Evolutionary conservation across 768 basidiomycete species (phyloP), one percentile per base, ranked within the genome.

Genomic region (Pisolithus albus): DNA sequence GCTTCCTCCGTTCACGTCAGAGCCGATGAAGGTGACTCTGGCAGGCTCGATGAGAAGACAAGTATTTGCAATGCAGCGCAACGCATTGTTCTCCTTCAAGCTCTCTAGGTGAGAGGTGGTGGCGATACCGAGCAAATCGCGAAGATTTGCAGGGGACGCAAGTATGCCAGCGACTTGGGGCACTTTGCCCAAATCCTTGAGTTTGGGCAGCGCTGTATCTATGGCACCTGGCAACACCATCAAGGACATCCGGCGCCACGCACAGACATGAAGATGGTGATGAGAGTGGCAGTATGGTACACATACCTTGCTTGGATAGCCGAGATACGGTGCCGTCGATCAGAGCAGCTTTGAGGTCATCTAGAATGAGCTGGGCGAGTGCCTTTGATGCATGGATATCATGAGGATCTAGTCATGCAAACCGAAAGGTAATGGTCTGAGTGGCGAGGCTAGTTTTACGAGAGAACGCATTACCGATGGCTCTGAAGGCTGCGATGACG

Each of bases 51-150:
- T 71, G 51, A 91, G 76, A 18, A 92, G 75, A 3, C 92, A 67
- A 0, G 87, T 79, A 63, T 94, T 94, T 7, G 92, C 91, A 23
- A 91, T 74, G 48, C 80, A 88, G 50, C 86, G 75, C 42, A 91
- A 71, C 1, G 86, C 85, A 68, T 90, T 86, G 41, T 76, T 79
- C 11, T 83, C 82, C 3, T 64, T 61, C 38, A 81, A 75, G 49
- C 81, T 77, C 52, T 82, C 83, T 62, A 83, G 75, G 6, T 74
- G 64, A 4, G 57, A 19, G 32, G 30, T 19, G 6, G 69, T 63
- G 8, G 81, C 74, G 7, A 86, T 57, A 7, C 64, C 63, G 30
- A 88, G 72, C 19, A 92, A 70, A 18, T 72, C 67, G 2, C 75
- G 74, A 21, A 92, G 69, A 61, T 84, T 87, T 21, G 73, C 60